Evolutionary conservation across 1,139 yeast genomes (phyloP).

Genomic region (Torulaspora pretoriensis): DNA sequence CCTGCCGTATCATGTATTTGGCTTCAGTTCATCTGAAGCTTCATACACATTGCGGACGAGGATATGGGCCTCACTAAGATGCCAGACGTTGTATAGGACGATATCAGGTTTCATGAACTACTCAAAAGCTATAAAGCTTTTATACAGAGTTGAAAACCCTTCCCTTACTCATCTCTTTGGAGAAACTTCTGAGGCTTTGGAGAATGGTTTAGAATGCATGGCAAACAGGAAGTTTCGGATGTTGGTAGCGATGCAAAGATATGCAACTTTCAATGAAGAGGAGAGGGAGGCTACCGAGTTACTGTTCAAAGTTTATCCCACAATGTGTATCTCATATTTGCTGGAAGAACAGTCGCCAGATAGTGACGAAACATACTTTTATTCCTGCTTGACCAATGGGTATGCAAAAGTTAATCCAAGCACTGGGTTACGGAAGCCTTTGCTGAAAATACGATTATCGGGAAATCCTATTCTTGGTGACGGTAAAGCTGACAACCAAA

Average conservation of each 20-base stretch:
- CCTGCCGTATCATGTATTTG: constrained; percentile 65
- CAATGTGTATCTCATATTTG: constrained; percentile 54
- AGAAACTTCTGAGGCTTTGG: constrained; percentile 38
- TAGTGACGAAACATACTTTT: constrained; percentile 41
- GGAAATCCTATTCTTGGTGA: constrained; percentile 90
- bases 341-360: constrained; percentile 43
- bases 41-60: constrained; percentile 64
- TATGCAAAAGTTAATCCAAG: constrained; percentile 40
- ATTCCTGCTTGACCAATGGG: constrained; percentile 62
- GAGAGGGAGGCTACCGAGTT: constrained; percentile 56
- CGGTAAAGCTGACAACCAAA: constrained; percentile 86
- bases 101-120: constrained; percentile 74
- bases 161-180: constrained; percentile 42
- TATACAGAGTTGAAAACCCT: constrained; percentile 61
- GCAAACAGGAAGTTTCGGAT: constrained; percentile 61
- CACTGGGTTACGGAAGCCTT: constrained; percentile 44
- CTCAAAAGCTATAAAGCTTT: constrained; percentile 59
- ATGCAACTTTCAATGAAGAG: constrained; percentile 46
- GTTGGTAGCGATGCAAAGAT: constrained; percentile 69
- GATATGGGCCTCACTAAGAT: constrained; percentile 75
- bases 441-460: constrained; percentile 57
- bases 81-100: constrained; percentile 76
- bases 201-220: constrained; percentile 47
- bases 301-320: constrained; percentile 59
- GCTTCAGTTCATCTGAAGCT: constrained; percentile 61